A percentile compares a stretch with the other conserved stretches of the same genome.
These are phyloP conservation scores for Selaginella moellendorffii DNA, from an alignment of 75 land plant species.

Conservation along the genomic window DNA sequence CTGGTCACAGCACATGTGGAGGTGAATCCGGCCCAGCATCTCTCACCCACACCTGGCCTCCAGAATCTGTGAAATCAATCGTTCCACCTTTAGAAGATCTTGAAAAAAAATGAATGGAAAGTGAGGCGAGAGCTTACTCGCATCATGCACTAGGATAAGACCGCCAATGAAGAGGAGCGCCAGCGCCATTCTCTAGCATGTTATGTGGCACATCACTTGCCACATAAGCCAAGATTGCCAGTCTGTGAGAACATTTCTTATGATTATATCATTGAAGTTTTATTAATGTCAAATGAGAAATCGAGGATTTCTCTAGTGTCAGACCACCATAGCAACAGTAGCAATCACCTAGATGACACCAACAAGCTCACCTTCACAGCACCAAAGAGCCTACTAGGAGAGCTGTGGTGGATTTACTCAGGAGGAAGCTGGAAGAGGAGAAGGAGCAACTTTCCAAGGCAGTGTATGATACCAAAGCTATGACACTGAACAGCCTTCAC, in stretches of 20 bases:
- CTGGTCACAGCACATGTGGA: neutral
- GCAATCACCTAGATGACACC: neutral
- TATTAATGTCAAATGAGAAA: no score
- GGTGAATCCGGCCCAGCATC: neutral
- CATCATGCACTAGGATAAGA: no score
- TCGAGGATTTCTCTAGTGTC: no score
- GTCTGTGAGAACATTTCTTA: no score
- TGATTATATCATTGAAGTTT: no score
- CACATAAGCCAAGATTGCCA: no score
- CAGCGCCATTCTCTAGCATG: no score
- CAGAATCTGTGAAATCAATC: neutral
- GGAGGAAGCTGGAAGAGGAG: constrained; percentile 63
- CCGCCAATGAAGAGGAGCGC: no score
- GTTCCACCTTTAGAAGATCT: neutral
- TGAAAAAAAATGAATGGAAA: no score
- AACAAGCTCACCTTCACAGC: neutral
- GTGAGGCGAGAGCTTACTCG: no score
- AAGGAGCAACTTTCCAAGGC: constrained; percentile 39
- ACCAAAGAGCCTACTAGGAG: constrained; percentile 1
- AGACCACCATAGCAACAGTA: neutral
- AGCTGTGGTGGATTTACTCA: constrained; percentile 32
- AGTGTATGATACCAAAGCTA: constrained; percentile 48
- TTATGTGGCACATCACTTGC: no score
- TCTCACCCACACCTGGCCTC: neutral
- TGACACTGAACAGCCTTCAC: constrained; percentile 69